Conservation (phyloP, 2,329 filamentous ascomycete genomes). For the Kalmusia sp. region DNA sequence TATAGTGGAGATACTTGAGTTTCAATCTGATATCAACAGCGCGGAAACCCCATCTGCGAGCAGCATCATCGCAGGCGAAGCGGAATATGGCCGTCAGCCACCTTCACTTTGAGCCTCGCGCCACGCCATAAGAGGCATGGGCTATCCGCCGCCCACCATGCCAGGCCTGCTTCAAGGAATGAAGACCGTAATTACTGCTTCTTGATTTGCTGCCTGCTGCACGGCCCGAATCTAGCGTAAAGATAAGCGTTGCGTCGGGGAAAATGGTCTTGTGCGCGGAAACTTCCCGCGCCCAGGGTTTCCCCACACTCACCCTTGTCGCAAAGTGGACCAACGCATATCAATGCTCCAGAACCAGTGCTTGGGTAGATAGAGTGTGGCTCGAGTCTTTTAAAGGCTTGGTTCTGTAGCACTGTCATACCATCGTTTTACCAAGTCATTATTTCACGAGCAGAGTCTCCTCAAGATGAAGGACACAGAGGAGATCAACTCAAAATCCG, state of each 20-base stretch:
- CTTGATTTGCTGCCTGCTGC: not conserved
- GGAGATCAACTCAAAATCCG: not conserved
- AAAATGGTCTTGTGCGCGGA: not conserved
- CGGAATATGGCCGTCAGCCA: not conserved
- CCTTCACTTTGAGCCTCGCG: not conserved
- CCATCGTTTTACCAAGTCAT: no score
- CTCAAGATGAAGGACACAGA: not conserved
- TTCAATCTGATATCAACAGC: not conserved
- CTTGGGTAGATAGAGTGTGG: not conserved
- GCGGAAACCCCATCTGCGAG: not conserved
- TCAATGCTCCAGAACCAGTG: not conserved
- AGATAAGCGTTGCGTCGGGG: not conserved
- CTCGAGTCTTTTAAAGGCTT: not conserved
- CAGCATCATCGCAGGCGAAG: not conserved
- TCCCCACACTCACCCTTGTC: not conserved
- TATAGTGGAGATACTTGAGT: not conserved
- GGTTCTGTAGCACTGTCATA: no score
- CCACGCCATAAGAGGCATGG: not conserved
- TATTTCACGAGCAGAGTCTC: not conserved
- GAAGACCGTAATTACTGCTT: not conserved
- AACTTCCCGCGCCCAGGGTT: not conserved
- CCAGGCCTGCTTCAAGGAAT: not conserved
- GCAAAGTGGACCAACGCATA: not conserved
- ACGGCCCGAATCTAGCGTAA: not conserved
- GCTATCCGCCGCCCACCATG: not conserved